Conservation (phyloP, 805 yeast species). For the Saturnispora serradocipensis region DNA sequence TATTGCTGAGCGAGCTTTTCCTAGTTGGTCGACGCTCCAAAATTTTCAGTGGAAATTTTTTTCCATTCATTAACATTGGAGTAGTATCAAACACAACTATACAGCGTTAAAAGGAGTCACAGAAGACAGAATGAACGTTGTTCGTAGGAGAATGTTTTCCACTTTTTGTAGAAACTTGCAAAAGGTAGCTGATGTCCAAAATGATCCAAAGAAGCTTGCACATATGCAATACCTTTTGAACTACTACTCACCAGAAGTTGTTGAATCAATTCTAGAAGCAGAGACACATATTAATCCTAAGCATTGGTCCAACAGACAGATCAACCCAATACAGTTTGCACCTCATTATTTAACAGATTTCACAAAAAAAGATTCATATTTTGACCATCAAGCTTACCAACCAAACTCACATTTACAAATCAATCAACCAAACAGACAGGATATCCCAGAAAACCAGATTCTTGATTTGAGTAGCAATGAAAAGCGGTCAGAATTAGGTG, state of each 20-base stretch:
- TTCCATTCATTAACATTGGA: not conserved
- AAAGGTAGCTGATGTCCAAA: constrained; percentile 2
- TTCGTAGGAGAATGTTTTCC: constrained; percentile 11
- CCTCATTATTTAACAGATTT: constrained; percentile 69
- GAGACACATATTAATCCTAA: constrained; percentile 66
- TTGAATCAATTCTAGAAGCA: constrained; percentile 74
- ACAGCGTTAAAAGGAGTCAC: not conserved
- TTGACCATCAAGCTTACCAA: constrained; percentile 44
- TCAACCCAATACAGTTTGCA: constrained; percentile 45
- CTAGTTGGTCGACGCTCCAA: not conserved
- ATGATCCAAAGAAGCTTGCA: constrained; percentile 21
- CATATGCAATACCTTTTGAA: constrained; percentile 55
- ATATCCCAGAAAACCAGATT: constrained; percentile 18
- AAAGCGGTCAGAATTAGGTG: constrained; percentile 21
- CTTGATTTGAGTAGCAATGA: constrained; percentile 17
- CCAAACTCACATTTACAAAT: constrained; percentile 17
- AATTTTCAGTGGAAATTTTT: not conserved
- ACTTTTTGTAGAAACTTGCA: constrained; percentile 11
- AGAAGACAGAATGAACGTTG: not conserved
- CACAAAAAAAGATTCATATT: constrained; percentile 59
- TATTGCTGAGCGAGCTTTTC: not conserved
- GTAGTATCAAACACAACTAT: not conserved
- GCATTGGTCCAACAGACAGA: constrained; percentile 39
- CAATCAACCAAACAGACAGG: constrained; percentile 21
- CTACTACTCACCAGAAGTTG: constrained; percentile 73